phyloP scores from a whole-genome alignment of 768 basidiomycete species.

The Cystofilobasidium bisporidii region DNA sequence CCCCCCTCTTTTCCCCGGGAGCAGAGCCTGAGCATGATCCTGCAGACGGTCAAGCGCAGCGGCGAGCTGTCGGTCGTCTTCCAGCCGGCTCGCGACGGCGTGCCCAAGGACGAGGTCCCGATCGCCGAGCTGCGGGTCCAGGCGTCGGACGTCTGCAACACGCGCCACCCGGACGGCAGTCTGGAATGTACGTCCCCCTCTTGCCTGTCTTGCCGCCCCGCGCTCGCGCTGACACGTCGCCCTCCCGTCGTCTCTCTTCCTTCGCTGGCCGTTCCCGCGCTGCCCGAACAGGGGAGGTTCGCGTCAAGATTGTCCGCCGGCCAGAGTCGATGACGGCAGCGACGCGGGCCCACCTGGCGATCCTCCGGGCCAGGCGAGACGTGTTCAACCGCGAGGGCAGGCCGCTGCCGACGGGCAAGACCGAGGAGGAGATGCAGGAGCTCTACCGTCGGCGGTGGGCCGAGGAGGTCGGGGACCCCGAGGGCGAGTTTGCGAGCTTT shows the following conservation, averaged over 20 bases:
- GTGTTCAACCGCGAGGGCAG: neutral
- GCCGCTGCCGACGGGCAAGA: conserved; percentile 6
- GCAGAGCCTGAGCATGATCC: conserved; percentile 47
- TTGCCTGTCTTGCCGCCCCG: too few relatives aligned
- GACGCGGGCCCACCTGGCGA: neutral
- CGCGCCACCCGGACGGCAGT: too few relatives aligned
- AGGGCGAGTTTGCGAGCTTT: neutral
- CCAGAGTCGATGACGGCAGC: neutral
- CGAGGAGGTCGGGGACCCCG: conserved; percentile 1
- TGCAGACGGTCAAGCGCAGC: conserved; percentile 49
- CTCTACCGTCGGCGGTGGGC: conserved; percentile 16
- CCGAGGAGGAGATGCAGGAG: conserved; percentile 20
- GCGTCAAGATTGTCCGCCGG: neutral
- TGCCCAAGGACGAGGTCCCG: conserved; percentile 41
- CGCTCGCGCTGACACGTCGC: too few relatives aligned
- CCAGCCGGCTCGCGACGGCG: conserved; percentile 45
- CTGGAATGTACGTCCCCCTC: conserved; percentile 2
- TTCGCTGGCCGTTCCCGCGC: too few relatives aligned
- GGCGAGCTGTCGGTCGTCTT: conserved; percentile 48
- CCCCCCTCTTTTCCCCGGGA: conserved; percentile 9
- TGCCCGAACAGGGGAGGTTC: conserved; percentile 18
- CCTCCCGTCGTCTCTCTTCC: too few relatives aligned
- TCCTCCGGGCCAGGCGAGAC: neutral
- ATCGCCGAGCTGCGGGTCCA: conserved; percentile 55
- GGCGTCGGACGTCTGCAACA: conserved; percentile 46